Evolutionary conservation across 345 rosid genomes (phyloP), one percentile per base, ranked within the genome.

Genomic region (Acer yangbiense): DNA sequence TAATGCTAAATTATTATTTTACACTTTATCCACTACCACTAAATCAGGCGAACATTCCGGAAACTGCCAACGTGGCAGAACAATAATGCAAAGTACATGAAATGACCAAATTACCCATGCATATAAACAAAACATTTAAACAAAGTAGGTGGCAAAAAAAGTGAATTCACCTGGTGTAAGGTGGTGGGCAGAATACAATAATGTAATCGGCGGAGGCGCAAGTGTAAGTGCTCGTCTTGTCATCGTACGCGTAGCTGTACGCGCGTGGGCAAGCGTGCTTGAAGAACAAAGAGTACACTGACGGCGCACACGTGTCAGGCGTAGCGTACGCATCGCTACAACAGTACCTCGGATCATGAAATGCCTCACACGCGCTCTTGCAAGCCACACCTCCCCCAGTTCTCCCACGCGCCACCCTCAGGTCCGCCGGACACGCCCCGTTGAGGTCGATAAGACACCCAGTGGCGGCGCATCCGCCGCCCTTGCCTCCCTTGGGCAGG

Each of bases 281-380:
- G 58, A 95, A 95, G 73, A 88, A 90, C 67, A 79, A 64, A 1
- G 99, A 90, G 76, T 86, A 95, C 0, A 78, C 77, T 0, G 97
- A 88, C 0, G 99, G 97, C 1, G 64, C 78, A 73, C 99, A 95
- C 75, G 90, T 91, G 85, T 93, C 96, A 11, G 98, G 97, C 16
- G 97, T 92, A 1, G 89, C 55, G 48, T 86, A 95, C 13, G 85
- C 92, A 44, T 82, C 96, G 69, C 94, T 93, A 62, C 98, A 95
- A 73, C 98, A 93, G 54, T 87, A 92, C 61, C 84, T 68, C 0
- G 93, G 98, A 23, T 92, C 92, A 1, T 84, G 88, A 21, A 93
- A 95, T 1, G 96, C 97, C 78, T 93, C 97, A 65, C 99, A 93
- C 77, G 99, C 98, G 89, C 99, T 92, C 63, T 91, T 85, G 69